A percentile compares a stretch with the other conserved stretches of the same genome.
Conservation (phyloP, 371 early-diverging fungal genomes). For the Mucor plumbeus region DNA sequence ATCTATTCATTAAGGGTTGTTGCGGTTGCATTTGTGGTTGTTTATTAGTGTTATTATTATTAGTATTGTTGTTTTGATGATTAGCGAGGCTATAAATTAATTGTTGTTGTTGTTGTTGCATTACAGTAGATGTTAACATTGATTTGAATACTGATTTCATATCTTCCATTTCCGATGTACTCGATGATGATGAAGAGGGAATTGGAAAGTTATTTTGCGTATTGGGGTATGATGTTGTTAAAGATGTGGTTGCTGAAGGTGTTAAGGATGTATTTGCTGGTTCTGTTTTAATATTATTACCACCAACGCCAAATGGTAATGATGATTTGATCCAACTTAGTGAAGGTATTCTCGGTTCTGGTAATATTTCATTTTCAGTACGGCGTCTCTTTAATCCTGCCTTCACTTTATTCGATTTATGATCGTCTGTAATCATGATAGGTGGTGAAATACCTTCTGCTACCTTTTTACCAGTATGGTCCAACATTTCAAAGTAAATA, state of each 20-base stretch:
- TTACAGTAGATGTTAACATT: not conserved
- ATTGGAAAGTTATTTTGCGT: not conserved
- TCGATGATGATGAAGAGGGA: slow-evolving; percentile 7
- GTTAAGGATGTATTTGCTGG: slow-evolving; percentile 1
- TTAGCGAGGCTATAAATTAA: slow-evolving; percentile 15
- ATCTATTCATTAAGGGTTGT: slow-evolving; percentile 48
- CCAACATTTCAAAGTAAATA: slow-evolving; percentile 80
- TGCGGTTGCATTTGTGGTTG: not conserved
- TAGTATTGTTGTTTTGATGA: not conserved
- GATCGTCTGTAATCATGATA: slow-evolving; percentile 96
- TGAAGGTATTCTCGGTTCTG: slow-evolving; percentile 15
- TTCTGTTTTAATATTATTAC: slow-evolving; percentile 6
- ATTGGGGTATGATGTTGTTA: not conserved
- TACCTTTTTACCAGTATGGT: slow-evolving; percentile 69
- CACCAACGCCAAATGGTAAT: slow-evolving; percentile 10
- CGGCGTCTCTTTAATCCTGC: slow-evolving; percentile 55
- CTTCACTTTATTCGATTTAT: slow-evolving; percentile 83
- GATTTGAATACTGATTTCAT: slow-evolving; percentile 13
- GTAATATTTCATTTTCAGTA: slow-evolving; percentile 38
- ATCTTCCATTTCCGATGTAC: slow-evolving; percentile 3
- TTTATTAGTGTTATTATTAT: not conserved
- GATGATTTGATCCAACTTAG: slow-evolving; percentile 24
- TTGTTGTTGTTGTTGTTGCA: slow-evolving; percentile 12
- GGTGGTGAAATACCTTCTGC: slow-evolving; percentile 90
- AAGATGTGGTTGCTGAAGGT: not conserved